phyloP scores from a whole-genome alignment of 2,329 filamentous ascomycete genomes.

The Thielaviopsis ethacetica region DNA sequence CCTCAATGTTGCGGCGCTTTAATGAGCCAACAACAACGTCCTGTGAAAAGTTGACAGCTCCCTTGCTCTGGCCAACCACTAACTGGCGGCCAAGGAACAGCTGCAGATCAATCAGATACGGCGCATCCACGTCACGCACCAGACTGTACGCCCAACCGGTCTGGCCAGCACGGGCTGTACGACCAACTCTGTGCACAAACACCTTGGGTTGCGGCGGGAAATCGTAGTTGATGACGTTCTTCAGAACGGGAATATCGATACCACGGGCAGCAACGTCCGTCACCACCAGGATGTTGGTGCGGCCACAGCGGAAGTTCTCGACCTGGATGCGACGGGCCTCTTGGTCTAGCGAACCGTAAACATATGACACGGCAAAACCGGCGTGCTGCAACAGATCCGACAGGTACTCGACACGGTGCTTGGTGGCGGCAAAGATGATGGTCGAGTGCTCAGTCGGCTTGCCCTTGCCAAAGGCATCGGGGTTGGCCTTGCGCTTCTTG shows the following conservation, averaged over 20 bases:
- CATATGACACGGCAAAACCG: conserved; percentile 83
- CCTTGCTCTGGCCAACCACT: conserved; percentile 52
- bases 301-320: conserved; percentile 69
- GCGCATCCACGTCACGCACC: conserved; percentile 71
- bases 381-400: conserved; percentile 60
- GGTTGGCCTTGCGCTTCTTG: conserved; percentile 59
- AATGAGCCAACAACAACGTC: conserved; percentile 73
- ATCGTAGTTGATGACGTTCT: conserved; percentile 97
- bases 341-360: conserved; percentile 89
- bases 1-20: conserved; percentile 55
- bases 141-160: conserved; percentile 93
- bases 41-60: conserved; percentile 53
- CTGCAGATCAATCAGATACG: conserved; percentile 86
- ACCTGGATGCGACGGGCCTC: conserved; percentile 85
- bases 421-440: conserved; percentile 86
- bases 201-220: conserved; percentile 95
- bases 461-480: conserved; percentile 37
- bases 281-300: conserved; percentile 81
- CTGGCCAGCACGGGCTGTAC: conserved; percentile 85
- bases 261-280: conserved; percentile 93
- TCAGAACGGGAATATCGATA: conserved; percentile 91
- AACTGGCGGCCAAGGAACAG: conserved; percentile 81
- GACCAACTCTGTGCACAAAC: conserved; percentile 88
- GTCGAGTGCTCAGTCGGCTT: conserved; percentile 82
- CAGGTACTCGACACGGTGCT: conserved; percentile 94